These are phyloP conservation scores for Sporobolomyces pararoseus DNA, from an alignment of 768 basidiomycete genomes.

Conservation along the genomic window DNA sequence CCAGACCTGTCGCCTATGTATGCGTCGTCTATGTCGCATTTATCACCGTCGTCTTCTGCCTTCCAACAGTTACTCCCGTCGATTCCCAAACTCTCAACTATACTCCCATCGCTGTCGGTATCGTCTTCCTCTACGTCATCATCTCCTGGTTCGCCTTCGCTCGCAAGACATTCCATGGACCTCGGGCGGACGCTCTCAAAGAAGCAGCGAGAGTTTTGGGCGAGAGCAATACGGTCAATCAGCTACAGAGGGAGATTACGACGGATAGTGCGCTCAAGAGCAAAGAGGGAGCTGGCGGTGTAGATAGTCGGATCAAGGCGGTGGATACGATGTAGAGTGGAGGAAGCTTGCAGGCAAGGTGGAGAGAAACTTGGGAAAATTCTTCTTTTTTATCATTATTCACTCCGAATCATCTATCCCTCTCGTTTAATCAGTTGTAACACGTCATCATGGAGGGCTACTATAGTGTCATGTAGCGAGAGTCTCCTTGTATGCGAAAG, in stretches of 20 bases:
- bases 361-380: no score
- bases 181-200: conserved; percentile 44
- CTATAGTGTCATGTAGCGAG: no score
- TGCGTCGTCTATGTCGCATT: conserved; percentile 68
- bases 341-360: no score
- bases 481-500: no score
- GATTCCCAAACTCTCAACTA: conserved; percentile 70
- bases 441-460: no score
- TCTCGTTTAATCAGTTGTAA: no score
- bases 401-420: no score
- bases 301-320: not conserved
- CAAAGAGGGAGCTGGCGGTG: not conserved
- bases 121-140: conserved; percentile 63
- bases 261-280: conserved; percentile 3
- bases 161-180: conserved; percentile 68
- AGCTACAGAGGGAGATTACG: conserved; percentile 1
- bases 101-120: conserved; percentile 69
- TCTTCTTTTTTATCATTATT: no score
- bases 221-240: not conserved
- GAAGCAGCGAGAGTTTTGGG: not conserved
- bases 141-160: conserved; percentile 69
- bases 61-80: conserved; percentile 57
- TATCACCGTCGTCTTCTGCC: conserved; percentile 69
- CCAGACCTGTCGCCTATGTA: conserved; percentile 53
- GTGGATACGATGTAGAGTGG: conserved; percentile 1